Evolutionary conservation across 2,329 filamentous ascomycete species (phyloP).

Genomic region (Epichloe scottii): DNA sequence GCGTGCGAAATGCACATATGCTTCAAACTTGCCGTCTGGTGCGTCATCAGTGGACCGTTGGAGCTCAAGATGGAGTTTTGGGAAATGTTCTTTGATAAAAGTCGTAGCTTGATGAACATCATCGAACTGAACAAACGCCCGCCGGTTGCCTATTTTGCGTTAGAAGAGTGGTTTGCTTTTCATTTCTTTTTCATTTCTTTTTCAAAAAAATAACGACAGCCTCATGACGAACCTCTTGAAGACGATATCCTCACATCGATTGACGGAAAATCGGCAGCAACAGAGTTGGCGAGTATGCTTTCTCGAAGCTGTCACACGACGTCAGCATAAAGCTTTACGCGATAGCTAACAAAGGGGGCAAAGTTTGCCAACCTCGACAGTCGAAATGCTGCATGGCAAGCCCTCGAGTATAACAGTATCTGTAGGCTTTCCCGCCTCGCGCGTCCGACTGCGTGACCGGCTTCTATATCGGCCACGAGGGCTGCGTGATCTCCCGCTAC

Average conservation of each 20-base stretch:
- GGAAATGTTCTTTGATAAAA: slow-evolving; percentile 31
- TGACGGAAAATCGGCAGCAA: slow-evolving; percentile 22
- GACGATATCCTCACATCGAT: slow-evolving; percentile 28
- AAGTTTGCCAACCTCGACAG: slow-evolving; percentile 31
- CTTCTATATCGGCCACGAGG: slow-evolving; percentile 17
- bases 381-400: slow-evolving; percentile 33
- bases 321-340: background rate
- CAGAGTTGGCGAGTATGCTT: slow-evolving; percentile 20
- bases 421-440: slow-evolving; percentile 29
- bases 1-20: slow-evolving; percentile 29
- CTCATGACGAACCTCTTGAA: slow-evolving; percentile 17
- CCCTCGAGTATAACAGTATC: slow-evolving; percentile 44
- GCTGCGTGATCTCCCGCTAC: slow-evolving; percentile 14
- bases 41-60: slow-evolving; percentile 24
- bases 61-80: slow-evolving; percentile 25
- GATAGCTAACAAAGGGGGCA: slow-evolving; percentile 3
- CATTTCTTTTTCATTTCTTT: no score
- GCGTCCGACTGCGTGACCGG: slow-evolving; percentile 22
- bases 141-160: slow-evolving; percentile 21
- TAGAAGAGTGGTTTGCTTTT: background rate
- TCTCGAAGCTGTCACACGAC: slow-evolving; percentile 21
- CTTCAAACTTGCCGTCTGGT: slow-evolving; percentile 25
- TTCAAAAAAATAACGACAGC: background rate
- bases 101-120: slow-evolving; percentile 25
- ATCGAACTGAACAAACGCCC: slow-evolving; percentile 31